Conservation (phyloP, 1,284 basidiomycete species). For the Afroboletus lepidellus region DNA sequence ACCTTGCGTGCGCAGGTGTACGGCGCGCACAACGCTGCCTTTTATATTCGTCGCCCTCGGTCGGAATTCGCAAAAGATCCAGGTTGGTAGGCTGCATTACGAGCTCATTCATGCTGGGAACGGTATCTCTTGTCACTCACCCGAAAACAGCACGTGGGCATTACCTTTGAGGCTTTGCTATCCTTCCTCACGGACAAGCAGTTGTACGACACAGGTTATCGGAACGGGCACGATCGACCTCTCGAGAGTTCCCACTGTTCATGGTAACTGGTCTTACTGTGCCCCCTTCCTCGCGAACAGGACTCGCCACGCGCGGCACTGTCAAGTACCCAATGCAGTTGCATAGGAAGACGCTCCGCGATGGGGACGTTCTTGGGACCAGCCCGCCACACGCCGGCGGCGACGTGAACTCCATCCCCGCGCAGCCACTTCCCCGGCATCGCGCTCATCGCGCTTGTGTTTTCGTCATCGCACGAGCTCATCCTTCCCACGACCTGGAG, state of each 20-base stretch:
- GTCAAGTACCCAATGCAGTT: slow-evolving; percentile 88
- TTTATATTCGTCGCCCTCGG: slow-evolving; percentile 57
- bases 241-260: slow-evolving; percentile 64
- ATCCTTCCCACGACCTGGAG: slow-evolving; percentile 92
- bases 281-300: background rate
- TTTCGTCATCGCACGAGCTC: slow-evolving; percentile 63
- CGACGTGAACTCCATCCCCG: background rate
- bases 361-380: slow-evolving; percentile 89
- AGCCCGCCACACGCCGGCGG: slow-evolving; percentile 89
- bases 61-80: slow-evolving; percentile 56
- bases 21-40: slow-evolving; percentile 66
- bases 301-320: slow-evolving; percentile 39
- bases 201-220: slow-evolving; percentile 53
- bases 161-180: slow-evolving; percentile 47
- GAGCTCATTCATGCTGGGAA: slow-evolving; percentile 64
- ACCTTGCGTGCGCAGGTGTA: slow-evolving; percentile 54
- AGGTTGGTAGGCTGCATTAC: slow-evolving; percentile 72
- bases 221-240: slow-evolving; percentile 50
- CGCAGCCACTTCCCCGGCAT: slow-evolving; percentile 75
- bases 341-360: slow-evolving; percentile 64
- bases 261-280: slow-evolving; percentile 63
- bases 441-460: slow-evolving; percentile 89
- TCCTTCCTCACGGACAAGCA: slow-evolving; percentile 39
- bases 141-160: slow-evolving; percentile 43
- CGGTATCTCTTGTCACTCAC: slow-evolving; percentile 66